A percentile compares a stretch with the other conserved stretches of the same genome.
Evolutionary conservation across 495 filamentous ascomycete species (phyloP).

Genomic region (Parathielavia hyrcaniae): DNA sequence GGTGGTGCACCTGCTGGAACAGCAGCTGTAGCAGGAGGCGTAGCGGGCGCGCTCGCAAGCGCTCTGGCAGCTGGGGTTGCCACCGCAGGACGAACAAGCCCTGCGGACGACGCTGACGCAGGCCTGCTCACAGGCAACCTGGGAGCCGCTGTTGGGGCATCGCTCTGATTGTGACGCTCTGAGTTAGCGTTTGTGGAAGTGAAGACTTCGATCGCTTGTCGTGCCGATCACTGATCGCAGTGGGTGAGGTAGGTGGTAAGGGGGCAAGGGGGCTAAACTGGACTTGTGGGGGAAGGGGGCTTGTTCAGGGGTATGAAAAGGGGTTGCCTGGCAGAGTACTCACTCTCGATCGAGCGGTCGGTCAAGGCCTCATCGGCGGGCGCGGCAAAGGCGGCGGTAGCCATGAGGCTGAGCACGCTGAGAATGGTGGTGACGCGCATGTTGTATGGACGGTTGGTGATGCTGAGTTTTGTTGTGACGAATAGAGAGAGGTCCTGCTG

Average conservation of each 20-base stretch:
- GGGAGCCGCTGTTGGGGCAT: neutral
- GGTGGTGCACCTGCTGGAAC: neutral
- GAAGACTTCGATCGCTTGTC: neutral
- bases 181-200: neutral
- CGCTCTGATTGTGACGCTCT: neutral
- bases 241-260: neutral
- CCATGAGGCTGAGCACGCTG: neutral
- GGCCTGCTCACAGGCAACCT: neutral
- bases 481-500: too few species aligned
- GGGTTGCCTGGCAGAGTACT: neutral
- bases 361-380: neutral
- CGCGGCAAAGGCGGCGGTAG: neutral
- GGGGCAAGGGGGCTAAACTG: neutral
- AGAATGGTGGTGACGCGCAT: neutral
- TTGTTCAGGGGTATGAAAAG: too few species aligned
- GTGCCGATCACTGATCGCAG: neutral
- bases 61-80: neutral
- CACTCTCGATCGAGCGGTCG: neutral
- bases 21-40: neutral
- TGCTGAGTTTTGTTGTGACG: too few species aligned
- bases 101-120: neutral
- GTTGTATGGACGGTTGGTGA: neutral
- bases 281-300: too few species aligned
- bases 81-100: neutral
- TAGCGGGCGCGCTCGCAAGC: neutral